Conservation (phyloP, 2,329 filamentous ascomycete species). For the Aureobasidium subglaciale region DNA sequence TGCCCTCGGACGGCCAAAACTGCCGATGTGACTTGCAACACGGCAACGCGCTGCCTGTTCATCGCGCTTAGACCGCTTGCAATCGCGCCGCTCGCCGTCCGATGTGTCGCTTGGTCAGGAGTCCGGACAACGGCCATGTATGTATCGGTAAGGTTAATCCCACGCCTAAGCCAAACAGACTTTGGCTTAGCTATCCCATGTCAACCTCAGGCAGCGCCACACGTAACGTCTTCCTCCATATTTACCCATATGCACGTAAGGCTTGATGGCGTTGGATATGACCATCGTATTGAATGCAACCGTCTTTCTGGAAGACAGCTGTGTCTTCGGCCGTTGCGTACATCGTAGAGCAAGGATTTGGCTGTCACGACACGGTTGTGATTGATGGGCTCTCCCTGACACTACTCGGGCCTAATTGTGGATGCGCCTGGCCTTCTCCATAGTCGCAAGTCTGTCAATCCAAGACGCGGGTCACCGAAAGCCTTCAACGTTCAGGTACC, state of each 20-base stretch:
- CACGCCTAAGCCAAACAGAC: neutral
- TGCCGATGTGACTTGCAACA: constrained; percentile 14
- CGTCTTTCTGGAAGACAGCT: constrained; percentile 1
- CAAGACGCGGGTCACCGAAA: neutral
- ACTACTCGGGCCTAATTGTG: neutral
- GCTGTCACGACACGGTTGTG: neutral
- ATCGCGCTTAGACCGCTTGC: constrained; percentile 2
- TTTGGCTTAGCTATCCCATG: neutral
- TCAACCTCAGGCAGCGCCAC: neutral
- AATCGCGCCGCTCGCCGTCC: neutral
- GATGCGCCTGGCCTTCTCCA: neutral
- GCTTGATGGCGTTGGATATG: neutral
- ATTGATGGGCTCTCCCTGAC: neutral
- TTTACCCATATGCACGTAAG: neutral
- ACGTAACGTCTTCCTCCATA: neutral
- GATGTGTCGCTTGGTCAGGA: neutral
- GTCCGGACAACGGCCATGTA: neutral
- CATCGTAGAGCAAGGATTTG: neutral
- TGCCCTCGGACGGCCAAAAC: neutral
- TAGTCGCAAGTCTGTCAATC: neutral
- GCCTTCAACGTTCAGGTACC: neutral
- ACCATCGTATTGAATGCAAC: neutral
- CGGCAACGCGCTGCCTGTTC: constrained; percentile 2
- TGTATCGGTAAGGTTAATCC: neutral
- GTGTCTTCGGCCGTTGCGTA: neutral